phyloP scores from a whole-genome alignment of 1,139 yeast genomes.

The Arxiozyma heterogenica region DNA sequence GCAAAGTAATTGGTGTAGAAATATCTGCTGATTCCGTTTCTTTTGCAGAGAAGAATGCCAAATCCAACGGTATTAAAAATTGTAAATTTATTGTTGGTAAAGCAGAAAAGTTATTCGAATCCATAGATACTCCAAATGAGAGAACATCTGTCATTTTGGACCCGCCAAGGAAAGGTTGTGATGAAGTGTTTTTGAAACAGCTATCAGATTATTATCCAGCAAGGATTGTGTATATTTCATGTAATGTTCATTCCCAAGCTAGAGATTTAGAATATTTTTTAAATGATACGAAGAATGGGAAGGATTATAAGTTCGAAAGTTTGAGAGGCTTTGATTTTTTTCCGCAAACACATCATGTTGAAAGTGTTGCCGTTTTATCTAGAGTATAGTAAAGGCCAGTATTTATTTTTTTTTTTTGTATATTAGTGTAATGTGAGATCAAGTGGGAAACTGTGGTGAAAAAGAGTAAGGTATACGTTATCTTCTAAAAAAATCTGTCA shows the following conservation, averaged over 20 bases:
- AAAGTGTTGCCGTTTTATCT: slow-evolving; percentile 77
- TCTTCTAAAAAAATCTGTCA: too few species aligned
- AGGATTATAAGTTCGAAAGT: slow-evolving; percentile 60
- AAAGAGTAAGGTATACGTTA: too few species aligned
- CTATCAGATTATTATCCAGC: slow-evolving; percentile 75
- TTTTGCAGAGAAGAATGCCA: slow-evolving; percentile 78
- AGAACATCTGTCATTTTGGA: slow-evolving; percentile 86
- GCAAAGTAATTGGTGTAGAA: slow-evolving; percentile 85
- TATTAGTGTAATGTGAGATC: neutral
- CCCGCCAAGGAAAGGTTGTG: slow-evolving; percentile 97
- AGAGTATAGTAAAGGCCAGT: slow-evolving; percentile 19
- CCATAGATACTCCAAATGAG: slow-evolving; percentile 61
- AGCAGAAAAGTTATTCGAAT: slow-evolving; percentile 80
- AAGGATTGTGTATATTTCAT: slow-evolving; percentile 81
- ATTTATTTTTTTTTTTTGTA: neutral
- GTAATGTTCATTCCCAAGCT: slow-evolving; percentile 97
- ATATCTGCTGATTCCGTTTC: slow-evolving; percentile 85
- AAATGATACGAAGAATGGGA: slow-evolving; percentile 54
- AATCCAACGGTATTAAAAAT: slow-evolving; percentile 60
- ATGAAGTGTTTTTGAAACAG: slow-evolving; percentile 75
- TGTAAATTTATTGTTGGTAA: slow-evolving; percentile 83
- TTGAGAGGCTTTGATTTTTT: slow-evolving; percentile 93
- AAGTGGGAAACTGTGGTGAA: neutral
- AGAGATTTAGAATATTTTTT: slow-evolving; percentile 82
- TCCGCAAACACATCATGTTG: slow-evolving; percentile 98